Evolutionary conservation across 257 asterid genomes (phyloP).

Genomic region (Fraxinus cuspidata): DNA sequence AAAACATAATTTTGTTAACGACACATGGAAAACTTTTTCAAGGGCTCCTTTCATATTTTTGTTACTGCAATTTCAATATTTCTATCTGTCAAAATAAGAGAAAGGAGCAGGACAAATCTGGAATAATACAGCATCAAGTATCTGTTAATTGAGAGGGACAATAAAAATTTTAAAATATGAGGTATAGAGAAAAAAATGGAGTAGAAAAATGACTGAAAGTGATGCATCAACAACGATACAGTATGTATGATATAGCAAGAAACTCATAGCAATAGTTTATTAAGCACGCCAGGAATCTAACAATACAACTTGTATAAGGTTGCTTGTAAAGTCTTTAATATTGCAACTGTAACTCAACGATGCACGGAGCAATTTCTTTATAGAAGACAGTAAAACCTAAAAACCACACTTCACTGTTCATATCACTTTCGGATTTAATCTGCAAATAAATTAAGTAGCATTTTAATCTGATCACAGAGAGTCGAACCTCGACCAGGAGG

Average conservation of each 20-base stretch:
- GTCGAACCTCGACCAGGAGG: background rate
- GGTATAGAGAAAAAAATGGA: background rate
- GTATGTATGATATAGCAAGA: background rate
- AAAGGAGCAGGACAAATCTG: background rate
- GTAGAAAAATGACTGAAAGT: background rate
- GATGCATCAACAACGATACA: slow-evolving; percentile 8
- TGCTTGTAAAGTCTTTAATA: background rate
- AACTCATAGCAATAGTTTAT: background rate
- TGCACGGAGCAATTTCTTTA: background rate
- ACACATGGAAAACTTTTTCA: too few relatives aligned
- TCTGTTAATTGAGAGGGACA: background rate
- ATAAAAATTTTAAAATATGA: background rate
- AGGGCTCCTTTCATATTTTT: background rate
- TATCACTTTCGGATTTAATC: too few relatives aligned
- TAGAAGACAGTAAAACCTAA: background rate
- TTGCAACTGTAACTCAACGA: background rate
- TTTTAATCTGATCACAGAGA: background rate
- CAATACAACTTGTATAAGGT: background rate
- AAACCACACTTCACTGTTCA: too few relatives aligned
- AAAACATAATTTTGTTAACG: too few relatives aligned
- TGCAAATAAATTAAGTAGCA: background rate
- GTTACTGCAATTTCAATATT: background rate
- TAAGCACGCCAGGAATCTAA: background rate
- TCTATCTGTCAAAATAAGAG: background rate
- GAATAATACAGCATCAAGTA: background rate